Base-by-base conservation (phyloP, 1,284 basidiomycete genomes). In the Ustilago trichophora region DNA sequence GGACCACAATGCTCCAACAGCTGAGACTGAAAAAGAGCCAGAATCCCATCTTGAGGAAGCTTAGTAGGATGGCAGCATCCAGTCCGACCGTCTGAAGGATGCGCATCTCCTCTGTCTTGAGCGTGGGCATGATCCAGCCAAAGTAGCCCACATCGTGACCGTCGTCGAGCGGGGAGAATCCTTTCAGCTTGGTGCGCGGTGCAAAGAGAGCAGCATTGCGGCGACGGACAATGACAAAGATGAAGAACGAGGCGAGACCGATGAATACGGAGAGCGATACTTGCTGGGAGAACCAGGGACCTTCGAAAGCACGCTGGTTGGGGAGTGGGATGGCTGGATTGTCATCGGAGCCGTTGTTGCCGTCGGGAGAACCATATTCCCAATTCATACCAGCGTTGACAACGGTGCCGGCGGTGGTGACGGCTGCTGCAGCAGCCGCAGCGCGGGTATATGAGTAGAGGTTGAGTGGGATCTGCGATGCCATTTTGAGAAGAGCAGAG, bases 41-140 rank as follows among this genome's bases (percentile, higher is more conserved):
- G 82, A 97, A 98, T 0, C 90, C 88, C 87, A 91, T 97, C 82
- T 94, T 93, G 86, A 93, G 90, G 84, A 98, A 98, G 72, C 89
- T 91, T 31, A 98, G 87, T 4, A 98, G 86, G 73, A 98, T 93
- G 6, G 93, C 93, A 33, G 93, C 95, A 82, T 98, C 95, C 42
- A 98, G 83, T 0, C 95, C 95, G 11, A 98, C 94, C 34, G 95
- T 94, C 80, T 98, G 94, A 0, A 98, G 85, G n/a, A 98, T 89
- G 3, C 91, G 91, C 74, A 91, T 92, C 78, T 98, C 95, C 36
- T 91, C 92, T 0, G 91, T 92, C 53, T 87, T 85, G 51, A 97
- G 85, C 0, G 94, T 98, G 0, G 95, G 95, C 66, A 93, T 81
- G 66, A 98, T 91, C 95, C 95, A 98, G 18, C 92, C 92, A 82